These are phyloP conservation scores for Rubia peregrina DNA, from an alignment of 305 asterid species.

Conservation along the genomic window DNA sequence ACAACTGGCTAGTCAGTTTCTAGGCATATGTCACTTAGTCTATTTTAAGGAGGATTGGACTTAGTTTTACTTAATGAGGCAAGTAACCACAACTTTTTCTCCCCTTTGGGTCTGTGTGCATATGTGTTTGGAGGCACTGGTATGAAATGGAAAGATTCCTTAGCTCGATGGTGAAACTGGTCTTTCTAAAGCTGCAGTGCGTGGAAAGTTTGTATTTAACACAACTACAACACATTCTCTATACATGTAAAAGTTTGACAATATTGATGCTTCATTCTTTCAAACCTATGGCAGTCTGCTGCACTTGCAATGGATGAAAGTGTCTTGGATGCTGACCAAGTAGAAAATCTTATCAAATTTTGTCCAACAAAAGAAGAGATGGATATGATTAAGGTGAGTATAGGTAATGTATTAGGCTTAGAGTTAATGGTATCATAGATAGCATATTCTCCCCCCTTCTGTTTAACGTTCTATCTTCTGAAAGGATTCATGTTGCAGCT, in stretches of 20 bases:
- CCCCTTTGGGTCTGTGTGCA: neutral
- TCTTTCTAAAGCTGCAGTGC: neutral
- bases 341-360: constrained; percentile 88
- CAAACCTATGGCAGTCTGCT: constrained; percentile 55
- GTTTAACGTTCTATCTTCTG: neutral
- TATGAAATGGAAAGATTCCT: neutral
- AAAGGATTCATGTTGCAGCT: neutral
- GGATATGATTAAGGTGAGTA: constrained; percentile 91
- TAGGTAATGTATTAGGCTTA: constrained; percentile 3
- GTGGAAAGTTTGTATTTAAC: neutral
- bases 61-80: neutral
- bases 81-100: neutral
- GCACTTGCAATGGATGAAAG: constrained; percentile 98
- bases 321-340: constrained; percentile 97
- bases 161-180: neutral
- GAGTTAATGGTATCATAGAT: neutral
- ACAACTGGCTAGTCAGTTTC: neutral
- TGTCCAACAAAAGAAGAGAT: constrained; percentile 99
- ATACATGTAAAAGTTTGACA: neutral
- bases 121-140: neutral
- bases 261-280: constrained; percentile 22
- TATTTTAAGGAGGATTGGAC: neutral
- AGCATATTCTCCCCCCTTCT: neutral
- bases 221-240: constrained; percentile 1
- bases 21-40: neutral